These are phyloP conservation scores for Russula griseocarnosa DNA, from an alignment of 768 basidiomycete species.

Conservation along the genomic window DNA sequence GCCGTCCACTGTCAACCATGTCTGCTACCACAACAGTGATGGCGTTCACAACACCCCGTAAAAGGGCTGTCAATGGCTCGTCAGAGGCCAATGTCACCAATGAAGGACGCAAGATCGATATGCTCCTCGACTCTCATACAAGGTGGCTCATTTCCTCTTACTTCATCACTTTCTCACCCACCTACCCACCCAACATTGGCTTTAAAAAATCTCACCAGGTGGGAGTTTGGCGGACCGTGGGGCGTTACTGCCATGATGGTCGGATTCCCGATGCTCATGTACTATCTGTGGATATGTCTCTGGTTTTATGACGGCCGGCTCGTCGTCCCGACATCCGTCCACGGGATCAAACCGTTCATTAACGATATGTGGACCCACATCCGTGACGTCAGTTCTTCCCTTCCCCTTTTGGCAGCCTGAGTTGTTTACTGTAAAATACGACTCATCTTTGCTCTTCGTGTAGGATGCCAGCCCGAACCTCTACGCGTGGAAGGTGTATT, in stretches of 20 bases:
- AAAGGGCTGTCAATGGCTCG: slow-evolving; percentile 26
- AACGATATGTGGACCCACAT: slow-evolving; percentile 82
- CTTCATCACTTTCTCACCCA: too few relatives aligned
- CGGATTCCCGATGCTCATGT: slow-evolving; percentile 93
- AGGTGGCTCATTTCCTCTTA: slow-evolving; percentile 38
- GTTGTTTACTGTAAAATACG: too few relatives aligned
- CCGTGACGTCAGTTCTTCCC: slow-evolving; percentile 51
- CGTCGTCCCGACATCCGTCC: slow-evolving; percentile 60
- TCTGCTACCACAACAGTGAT: slow-evolving; percentile 22
- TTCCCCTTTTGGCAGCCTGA: neutral
- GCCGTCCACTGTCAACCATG: slow-evolving; percentile 19
- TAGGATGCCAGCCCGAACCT: slow-evolving; percentile 89
- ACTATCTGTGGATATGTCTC: slow-evolving; percentile 97
- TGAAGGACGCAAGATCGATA: slow-evolving; percentile 70
- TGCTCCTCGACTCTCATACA: slow-evolving; percentile 50
- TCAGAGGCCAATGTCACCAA: slow-evolving; percentile 50
- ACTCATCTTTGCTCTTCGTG: neutral
- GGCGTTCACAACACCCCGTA: slow-evolving; percentile 30
- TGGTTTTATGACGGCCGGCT: slow-evolving; percentile 92
- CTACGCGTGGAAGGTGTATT: slow-evolving; percentile 89
- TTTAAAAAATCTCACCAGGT: slow-evolving; percentile 60
- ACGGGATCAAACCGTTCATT: slow-evolving; percentile 75
- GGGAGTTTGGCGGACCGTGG: slow-evolving; percentile 94
- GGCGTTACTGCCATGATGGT: slow-evolving; percentile 93
- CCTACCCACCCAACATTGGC: too few relatives aligned